Evolutionary conservation across 441 rosid genomes (phyloP), one percentile per base, ranked within the genome.

Genomic region (Mallotus repandus): DNA sequence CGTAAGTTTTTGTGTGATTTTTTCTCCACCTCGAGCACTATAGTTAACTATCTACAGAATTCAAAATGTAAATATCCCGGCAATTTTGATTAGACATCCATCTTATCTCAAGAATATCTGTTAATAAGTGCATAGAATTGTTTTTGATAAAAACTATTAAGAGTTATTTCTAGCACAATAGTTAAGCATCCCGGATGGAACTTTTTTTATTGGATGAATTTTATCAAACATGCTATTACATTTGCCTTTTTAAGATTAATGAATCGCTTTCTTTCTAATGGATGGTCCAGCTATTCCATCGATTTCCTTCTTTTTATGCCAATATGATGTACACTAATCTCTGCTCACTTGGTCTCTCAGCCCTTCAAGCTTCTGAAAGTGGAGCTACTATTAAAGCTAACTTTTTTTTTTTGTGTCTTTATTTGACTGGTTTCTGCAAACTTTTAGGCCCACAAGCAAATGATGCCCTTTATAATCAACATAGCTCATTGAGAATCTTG

Each of bases 1-100:
- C 75, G 79, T 86, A 76, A 74, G 74, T 72, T 76, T 38, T 71
- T 53, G 58, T 66, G 41, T 13, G 29, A 69, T 66, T 4, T 73
- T 15, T 73, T 82, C 32, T 80, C 79, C 70, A 22, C 56, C 63
- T 73, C 65, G 41, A 69, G 22, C 43, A 45, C 22, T 14, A 71
- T 65, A 7, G 41, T 12, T 50, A 35, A 43, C 56, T 49, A 43
- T 73, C 49, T 9, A 52, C 2, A 57, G 29, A 67, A 49, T 80
- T 59, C 62, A 59, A 63, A 52, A 50, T 79, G 83, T 72, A 57
- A 52, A 82, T 71, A 65, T 71, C 54, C 41, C 48, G 7, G 43
- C 38, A 32, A 54, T 63, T 69, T 78, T 75, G 68, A 50, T 49
- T 18, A 14, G 46, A 32, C 58, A 21, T 7, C 66, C 35, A 7